Evolutionary conservation across 1,139 yeast species (phyloP), one percentile per base, ranked within the genome.

Genomic region (Schwanniomyces etchellsii): DNA sequence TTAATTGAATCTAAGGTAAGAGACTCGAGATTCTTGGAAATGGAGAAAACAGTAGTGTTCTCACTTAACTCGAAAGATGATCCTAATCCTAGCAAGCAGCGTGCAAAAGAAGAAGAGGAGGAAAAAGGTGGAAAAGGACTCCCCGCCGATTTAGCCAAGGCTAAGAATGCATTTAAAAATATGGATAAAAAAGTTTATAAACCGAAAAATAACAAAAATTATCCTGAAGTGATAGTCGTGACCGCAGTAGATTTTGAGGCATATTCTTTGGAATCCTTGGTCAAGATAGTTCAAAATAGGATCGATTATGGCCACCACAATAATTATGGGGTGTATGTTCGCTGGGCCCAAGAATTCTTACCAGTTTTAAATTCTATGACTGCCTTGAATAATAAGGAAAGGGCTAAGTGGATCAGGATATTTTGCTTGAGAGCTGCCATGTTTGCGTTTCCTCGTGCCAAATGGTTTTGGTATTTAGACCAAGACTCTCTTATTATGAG

Each of bases 391-490:
- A 39, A 49, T 27, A 40, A 38, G 24, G 67, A 65, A 38, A 56
- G 51, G 34, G 43, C 63, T 2, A 71, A 70, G 36, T 81, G 93
- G 91, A 68, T 74, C 14, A 70, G 78, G 41, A 44, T 79, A 23
- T 66, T 70, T 36, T 55, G 76, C 25, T 50, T 82, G 50, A 69
- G 93, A 40, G 89, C 89, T 10, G 96, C 96, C 5, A 75, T 85
- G 79, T 75, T 75, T 53, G 89, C 94, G 0, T 84, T 85, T 60
- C 96, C 96, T 1, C 61, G 77, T 26, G 81, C 95, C 5, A 75
- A 82, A 48, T 81, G 85, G 69, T 80, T 85, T 45, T 82, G 95
- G 88, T 88, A 77, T 48, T 50, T 88, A 28, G 95, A 83, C 50
- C 80, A 85, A 47, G 79, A 79, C 44, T 74, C 85, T 0, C 53